Evolutionary conservation across 352 stramenopile genomes (phyloP).

Genomic region (Phytophthora lateralis): DNA sequence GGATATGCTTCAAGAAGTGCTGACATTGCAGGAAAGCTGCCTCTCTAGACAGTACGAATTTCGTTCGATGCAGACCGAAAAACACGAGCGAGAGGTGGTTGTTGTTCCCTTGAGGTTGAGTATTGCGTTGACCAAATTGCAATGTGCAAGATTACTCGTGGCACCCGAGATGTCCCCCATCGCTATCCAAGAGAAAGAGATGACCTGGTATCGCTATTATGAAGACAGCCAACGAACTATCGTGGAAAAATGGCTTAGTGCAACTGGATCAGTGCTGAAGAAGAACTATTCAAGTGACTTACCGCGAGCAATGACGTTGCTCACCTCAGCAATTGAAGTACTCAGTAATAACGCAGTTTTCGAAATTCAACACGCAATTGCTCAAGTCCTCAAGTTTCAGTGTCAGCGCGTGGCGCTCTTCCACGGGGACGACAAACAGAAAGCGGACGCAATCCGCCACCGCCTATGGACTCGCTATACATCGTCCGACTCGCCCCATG

Average conservation of each 20-base stretch:
- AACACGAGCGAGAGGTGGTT: slow-evolving; percentile 15
- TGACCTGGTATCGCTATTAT: slow-evolving; percentile 73
- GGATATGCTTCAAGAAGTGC: slow-evolving; percentile 25
- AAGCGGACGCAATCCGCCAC: slow-evolving; percentile 22
- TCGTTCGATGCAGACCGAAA: slow-evolving; percentile 2
- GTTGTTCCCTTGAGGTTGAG: slow-evolving; percentile 26
- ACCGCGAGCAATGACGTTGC: slow-evolving; percentile 36
- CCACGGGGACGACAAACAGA: slow-evolving; percentile 33
- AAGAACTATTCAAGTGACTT: slow-evolving; percentile 26
- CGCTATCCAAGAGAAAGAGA: slow-evolving; percentile 51
- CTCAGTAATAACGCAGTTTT: slow-evolving; percentile 12
- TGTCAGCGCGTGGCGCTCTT: slow-evolving; percentile 53
- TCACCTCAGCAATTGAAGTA: slow-evolving; percentile 29
- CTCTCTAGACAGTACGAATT: slow-evolving; percentile 3
- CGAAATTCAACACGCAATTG: slow-evolving; percentile 29
- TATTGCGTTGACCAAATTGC: slow-evolving; percentile 43
- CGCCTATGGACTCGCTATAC: slow-evolving; percentile 62
- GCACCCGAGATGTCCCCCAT: slow-evolving; percentile 30
- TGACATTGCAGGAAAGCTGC: slow-evolving; percentile 17
- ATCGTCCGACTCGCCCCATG: slow-evolving; percentile 30
- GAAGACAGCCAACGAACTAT: slow-evolving; percentile 49
- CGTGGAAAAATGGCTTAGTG: slow-evolving; percentile 74
- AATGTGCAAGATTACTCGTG: slow-evolving; percentile 46
- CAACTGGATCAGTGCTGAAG: slow-evolving; percentile 37
- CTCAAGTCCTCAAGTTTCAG: slow-evolving; percentile 40